phyloP scores from a whole-genome alignment of 352 stramenopile genomes.

The Globisporangium uncinulatum region DNA sequence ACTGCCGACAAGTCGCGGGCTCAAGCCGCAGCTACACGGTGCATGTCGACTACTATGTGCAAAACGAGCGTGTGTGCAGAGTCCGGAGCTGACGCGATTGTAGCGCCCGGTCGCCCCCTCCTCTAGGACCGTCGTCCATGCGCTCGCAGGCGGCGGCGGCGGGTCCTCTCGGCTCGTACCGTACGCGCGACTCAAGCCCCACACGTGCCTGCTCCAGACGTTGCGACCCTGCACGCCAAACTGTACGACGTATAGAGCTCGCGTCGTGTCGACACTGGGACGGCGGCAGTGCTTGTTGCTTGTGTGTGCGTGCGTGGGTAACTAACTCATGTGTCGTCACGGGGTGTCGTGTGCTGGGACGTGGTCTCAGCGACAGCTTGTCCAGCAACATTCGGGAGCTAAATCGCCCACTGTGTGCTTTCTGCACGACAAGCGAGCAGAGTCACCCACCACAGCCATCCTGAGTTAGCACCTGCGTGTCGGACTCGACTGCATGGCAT shows the following conservation, averaged over 20 bases:
- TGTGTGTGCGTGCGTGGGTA: background rate
- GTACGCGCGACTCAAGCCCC: constrained; percentile 89
- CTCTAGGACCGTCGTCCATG: constrained; percentile 59
- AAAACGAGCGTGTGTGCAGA: constrained; percentile 18
- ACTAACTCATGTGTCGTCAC: background rate
- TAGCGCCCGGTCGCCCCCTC: background rate
- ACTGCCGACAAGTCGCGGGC: constrained; percentile 20
- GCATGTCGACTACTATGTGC: too few relatives aligned
- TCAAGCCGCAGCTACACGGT: constrained; percentile 72
- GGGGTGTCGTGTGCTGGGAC: background rate
- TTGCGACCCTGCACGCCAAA: constrained; percentile 54
- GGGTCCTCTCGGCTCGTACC: constrained; percentile 33
- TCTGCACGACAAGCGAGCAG: constrained; percentile 7
- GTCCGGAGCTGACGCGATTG: background rate
- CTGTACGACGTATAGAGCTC: constrained; percentile 20
- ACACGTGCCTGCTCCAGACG: constrained; percentile 66
- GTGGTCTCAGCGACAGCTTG: constrained; percentile 27
- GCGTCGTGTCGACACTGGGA: too few relatives aligned
- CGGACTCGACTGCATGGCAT: background rate
- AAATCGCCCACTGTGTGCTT: constrained; percentile 14
- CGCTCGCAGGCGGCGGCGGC: constrained; percentile 26
- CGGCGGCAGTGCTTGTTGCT: background rate
- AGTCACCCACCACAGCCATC: background rate
- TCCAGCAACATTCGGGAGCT: constrained; percentile 50
- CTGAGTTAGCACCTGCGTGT: too few relatives aligned